Base-by-base conservation (phyloP, 2,329 filamentous ascomycete genomes). In the Coniochaeta sp. region DNA sequence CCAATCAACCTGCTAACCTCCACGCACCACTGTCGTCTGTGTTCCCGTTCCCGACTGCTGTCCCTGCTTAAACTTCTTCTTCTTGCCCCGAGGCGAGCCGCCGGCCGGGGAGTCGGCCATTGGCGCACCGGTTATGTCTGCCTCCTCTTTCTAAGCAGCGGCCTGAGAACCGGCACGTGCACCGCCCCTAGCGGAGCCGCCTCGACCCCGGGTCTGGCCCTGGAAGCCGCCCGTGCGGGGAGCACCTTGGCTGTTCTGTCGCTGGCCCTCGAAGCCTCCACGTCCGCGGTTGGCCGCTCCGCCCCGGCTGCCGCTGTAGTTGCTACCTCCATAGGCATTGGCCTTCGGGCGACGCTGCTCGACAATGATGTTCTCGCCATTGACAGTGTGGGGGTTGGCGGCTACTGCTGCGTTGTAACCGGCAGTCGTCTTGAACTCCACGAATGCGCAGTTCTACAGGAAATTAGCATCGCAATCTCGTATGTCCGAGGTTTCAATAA, bases 361-460 rank as follows among this genome's bases (percentile, higher is more conserved):
- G 60, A 99, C 89, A 63, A 85, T 81, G 68, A 99, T 89, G 69
- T 85, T 87, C 74, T 96, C 89, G 67, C 87, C 89, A 68, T 89
- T 90, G 64, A 99, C 85, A 52, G 84, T 83, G 77, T 96, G 91
- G 38, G 93, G 93, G 78, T 96, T 98, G 67, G 88, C 89, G 63
- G 84, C 84, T 40, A 91, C 82, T 50, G 95, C 95, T 64, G 90
- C 89, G 73, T 91, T 84, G 77, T 96, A 97, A 55, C 86, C 91
- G 60, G 92, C 86, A 24, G 85, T 72, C 55, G 88, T 89, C 71
- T 87, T 89, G 75, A 95, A 99, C 74, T 99, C 95, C 62, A 97
- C 91, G 71, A 98, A 98, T 28, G 95, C 95, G 71, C 92, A 97
- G 82, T 95, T 97, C 93, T 96, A 71, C 19, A 50, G 12, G 34